These are phyloP conservation scores for Bipolaris sorokiniana DNA, from an alignment of 2,329 filamentous ascomycete species.

Conservation along the genomic window DNA sequence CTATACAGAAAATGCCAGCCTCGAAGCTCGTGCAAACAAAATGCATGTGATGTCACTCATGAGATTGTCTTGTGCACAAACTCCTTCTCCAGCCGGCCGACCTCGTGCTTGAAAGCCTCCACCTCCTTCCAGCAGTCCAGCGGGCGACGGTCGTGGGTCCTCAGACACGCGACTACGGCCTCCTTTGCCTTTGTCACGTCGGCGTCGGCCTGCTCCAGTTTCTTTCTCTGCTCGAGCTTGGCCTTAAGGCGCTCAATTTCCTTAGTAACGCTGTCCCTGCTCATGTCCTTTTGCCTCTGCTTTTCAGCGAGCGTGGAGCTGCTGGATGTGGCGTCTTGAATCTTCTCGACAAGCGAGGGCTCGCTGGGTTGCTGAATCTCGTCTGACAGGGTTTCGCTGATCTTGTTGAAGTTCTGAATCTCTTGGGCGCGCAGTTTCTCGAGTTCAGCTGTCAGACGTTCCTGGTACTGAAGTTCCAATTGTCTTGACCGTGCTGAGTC, in stretches of 20 bases:
- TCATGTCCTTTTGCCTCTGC: conserved; percentile 55
- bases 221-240: conserved; percentile 61
- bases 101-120: conserved; percentile 86
- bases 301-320: conserved; percentile 49
- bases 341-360: conserved; percentile 45
- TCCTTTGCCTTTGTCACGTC: conserved; percentile 75
- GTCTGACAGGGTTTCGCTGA: conserved; percentile 67
- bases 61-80: conserved; percentile 84
- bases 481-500: conserved; percentile 84
- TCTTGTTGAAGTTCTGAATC: conserved; percentile 69
- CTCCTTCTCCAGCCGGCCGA: conserved; percentile 79
- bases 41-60: conserved; percentile 28
- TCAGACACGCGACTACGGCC: conserved; percentile 79
- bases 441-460: conserved; percentile 84
- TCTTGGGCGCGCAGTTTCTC: conserved; percentile 76
- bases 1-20: conserved; percentile 28
- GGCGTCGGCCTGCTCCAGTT: conserved; percentile 69
- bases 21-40: not conserved
- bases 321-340: conserved; percentile 44
- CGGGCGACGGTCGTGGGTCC: conserved; percentile 82
- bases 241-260: conserved; percentile 63
- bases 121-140: conserved; percentile 96
- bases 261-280: conserved; percentile 59
- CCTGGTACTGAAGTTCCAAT: conserved; percentile 85
- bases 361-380: conserved; percentile 49